phyloP scores from a whole-genome alignment of 768 basidiomycete species.

The Pleurotus giganteus region DNA sequence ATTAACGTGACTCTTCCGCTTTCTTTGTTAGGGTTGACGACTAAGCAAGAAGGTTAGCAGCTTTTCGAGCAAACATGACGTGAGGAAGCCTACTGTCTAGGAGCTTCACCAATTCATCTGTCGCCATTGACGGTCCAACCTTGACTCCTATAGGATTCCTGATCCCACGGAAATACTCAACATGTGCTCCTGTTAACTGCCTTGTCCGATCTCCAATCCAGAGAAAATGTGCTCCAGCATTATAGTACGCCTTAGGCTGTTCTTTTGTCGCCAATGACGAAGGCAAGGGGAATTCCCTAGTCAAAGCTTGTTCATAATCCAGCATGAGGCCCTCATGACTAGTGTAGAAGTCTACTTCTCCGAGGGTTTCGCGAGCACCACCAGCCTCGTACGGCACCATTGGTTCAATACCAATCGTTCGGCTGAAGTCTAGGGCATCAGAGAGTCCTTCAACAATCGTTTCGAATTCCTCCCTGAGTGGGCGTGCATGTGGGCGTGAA shows the following conservation, averaged over 20 bases:
- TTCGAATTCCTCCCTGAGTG: constrained; percentile 74
- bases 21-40: constrained; percentile 86
- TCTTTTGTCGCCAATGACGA: constrained; percentile 15
- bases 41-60: constrained; percentile 33
- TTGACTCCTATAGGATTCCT: constrained; percentile 95
- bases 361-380: constrained; percentile 67
- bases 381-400: constrained; percentile 65
- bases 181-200: constrained; percentile 88
- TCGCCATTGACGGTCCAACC: constrained; percentile 85
- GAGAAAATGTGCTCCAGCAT: constrained; percentile 90
- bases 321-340: constrained; percentile 95
- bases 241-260: constrained; percentile 60
- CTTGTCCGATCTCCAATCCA: constrained; percentile 98
- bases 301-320: constrained; percentile 89
- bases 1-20: constrained; percentile 85
- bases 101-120: constrained; percentile 72
- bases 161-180: constrained; percentile 93
- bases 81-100: constrained; percentile 59
- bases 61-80: not conserved
- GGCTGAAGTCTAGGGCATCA: constrained; percentile 92
- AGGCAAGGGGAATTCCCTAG: constrained; percentile 58
- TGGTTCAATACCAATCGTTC: constrained; percentile 77
- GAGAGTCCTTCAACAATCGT: constrained; percentile 79
- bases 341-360: constrained; percentile 93
- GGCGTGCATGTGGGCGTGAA: constrained; percentile 3